Evolutionary conservation across 148 eudicot species (phyloP).

Genomic region (Rhododendron simsii): DNA sequence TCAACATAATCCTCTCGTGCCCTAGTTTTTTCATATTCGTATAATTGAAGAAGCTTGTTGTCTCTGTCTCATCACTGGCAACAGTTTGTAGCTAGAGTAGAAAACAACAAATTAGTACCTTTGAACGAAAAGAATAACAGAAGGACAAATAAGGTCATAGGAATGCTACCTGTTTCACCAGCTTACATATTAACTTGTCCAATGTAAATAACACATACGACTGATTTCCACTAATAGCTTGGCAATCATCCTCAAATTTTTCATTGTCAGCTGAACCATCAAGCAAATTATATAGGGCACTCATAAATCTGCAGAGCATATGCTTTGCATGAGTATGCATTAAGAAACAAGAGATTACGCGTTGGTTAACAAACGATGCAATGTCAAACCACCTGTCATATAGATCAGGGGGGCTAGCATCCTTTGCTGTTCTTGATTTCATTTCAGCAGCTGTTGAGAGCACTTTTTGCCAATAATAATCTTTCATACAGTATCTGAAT

Average conservation of each 20-base stretch:
- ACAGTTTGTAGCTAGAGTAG: conserved; percentile 79
- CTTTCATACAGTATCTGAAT: conserved; percentile 68
- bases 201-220: conserved; percentile 85
- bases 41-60: conserved; percentile 69
- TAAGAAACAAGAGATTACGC: neutral
- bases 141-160: neutral
- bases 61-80: conserved; percentile 70
- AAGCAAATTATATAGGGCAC: conserved; percentile 71
- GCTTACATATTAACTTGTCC: conserved; percentile 90
- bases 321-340: conserved; percentile 40
- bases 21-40: conserved; percentile 77
- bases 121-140: neutral
- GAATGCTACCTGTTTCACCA: conserved; percentile 75
- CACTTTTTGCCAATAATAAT: conserved; percentile 58
- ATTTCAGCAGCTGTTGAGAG: conserved; percentile 48
- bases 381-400: conserved; percentile 57
- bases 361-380: neutral
- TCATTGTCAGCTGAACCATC: conserved; percentile 91
- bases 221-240: conserved; percentile 78
- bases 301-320: conserved; percentile 57
- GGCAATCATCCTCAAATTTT: conserved; percentile 92
- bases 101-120: conserved; percentile 3
- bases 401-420: conserved; percentile 44
- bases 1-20: conserved; percentile 55
- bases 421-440: conserved; percentile 62